Base-by-base conservation (phyloP, 164 flowering plant species). In the Sextonia rubra region DNA sequence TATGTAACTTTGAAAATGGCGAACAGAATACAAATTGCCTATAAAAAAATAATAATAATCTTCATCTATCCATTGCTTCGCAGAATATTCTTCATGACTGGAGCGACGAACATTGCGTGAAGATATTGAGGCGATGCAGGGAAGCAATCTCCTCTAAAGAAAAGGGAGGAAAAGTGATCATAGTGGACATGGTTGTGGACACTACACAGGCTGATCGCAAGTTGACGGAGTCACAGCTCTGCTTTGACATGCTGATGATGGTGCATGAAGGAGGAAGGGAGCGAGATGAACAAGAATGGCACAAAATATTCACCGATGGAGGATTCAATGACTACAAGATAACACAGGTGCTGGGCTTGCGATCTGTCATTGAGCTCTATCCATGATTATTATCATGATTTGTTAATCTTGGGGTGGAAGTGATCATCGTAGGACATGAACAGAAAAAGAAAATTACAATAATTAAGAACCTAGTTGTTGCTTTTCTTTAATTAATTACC, bases 141-240 rank as follows among this genome's bases (percentile, higher is more conserved):
- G 78, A 83, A 69, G 84, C 89, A 3, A 80, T 85, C 48, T 24
- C 75, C 5, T 25, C 56, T 1, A 24, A 5, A 11, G 44, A 52
- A 3, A 62, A 73, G 47, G 78, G 80, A 75, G 86, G 90, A 30
- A 85, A 84, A 67, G 86, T 85, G 64, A 77, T 87, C 1, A 74
- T 87, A 23, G 78, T 83, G 48, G 90, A 85, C 44, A 70, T 80
- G 5, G 86, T 85, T 29, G 62, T 82, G 48, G 63, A 77, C 1
- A 68, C 5, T 4, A 48, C 12, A 2, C 12, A 56, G 1, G 72
- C 6, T 22, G 8, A 70, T 4, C 47, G 17, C 60, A 24, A 52
- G 62, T 11, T 37, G 25, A 25, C 47, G 17, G 71, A 66, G 69
- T 32, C 48, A 12, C 69, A 66, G 49, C 48, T 44, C 5, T 66